These are phyloP conservation scores for Solanum sejunctum DNA, from an alignment of 257 asterid species.

Conservation along the genomic window DNA sequence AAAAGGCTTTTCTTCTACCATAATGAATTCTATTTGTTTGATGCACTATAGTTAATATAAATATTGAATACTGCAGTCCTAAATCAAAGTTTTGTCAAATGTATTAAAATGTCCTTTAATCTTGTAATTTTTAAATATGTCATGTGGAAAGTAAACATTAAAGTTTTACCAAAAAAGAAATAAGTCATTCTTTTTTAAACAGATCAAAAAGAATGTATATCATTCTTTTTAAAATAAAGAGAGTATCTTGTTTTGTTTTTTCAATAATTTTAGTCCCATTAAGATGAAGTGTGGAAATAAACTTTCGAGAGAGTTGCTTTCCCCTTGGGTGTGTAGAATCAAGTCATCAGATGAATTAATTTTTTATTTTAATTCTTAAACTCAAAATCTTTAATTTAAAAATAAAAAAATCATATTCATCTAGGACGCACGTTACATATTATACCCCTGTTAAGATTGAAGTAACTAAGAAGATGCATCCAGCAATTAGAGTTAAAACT, in stretches of 20 bases:
- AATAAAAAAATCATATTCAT: background rate
- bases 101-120: too few relatives aligned
- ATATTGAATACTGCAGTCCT: too few relatives aligned
- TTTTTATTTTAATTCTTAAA: background rate
- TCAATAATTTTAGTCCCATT: background rate
- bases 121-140: too few relatives aligned
- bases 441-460: background rate
- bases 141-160: too few relatives aligned
- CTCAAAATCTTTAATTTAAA: background rate
- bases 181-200: too few relatives aligned
- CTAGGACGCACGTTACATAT: background rate
- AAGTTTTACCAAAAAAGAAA: too few relatives aligned
- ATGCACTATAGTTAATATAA: too few relatives aligned
- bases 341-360: background rate
- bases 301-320: background rate
- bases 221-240: too few relatives aligned
- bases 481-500: background rate
- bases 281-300: background rate
- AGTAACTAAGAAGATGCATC: background rate
- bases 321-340: accelerated
- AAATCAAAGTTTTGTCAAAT: too few relatives aligned
- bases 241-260: background rate
- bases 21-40: too few relatives aligned
- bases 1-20: too few relatives aligned
- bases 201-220: too few relatives aligned